phyloP scores from a whole-genome alignment of 768 basidiomycete species.

The Crucibulum laeve region DNA sequence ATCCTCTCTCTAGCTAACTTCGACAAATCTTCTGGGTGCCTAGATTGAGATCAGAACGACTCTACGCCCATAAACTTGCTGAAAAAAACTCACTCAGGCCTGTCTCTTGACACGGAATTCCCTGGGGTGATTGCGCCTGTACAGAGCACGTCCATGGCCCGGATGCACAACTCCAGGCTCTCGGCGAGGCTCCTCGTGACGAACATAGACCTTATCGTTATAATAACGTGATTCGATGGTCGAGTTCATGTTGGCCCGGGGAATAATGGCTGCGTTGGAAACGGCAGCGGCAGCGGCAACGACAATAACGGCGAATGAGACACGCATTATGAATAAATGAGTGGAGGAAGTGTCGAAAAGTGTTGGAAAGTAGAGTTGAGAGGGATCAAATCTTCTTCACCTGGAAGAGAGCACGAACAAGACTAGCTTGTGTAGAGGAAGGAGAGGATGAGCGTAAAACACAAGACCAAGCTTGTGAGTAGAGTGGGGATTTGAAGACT shows the following conservation, averaged over 20 bases:
- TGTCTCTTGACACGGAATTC: slow-evolving; percentile 10
- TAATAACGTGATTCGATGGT: slow-evolving; percentile 18
- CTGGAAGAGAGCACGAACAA: slow-evolving; percentile 15
- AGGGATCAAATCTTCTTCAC: slow-evolving; percentile 15
- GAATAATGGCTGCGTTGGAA: slow-evolving; percentile 21
- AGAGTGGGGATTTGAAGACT: slow-evolving; percentile 25
- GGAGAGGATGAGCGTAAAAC: slow-evolving; percentile 12
- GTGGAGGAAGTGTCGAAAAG: slow-evolving; percentile 1
- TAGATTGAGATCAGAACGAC: no score
- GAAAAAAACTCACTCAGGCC: no score
- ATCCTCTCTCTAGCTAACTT: no score
- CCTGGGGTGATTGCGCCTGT: slow-evolving; percentile 7
- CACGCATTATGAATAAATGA: slow-evolving; percentile 24
- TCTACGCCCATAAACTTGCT: no score
- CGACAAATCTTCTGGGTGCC: no score
- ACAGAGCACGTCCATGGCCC: not conserved
- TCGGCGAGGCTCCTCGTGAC: not conserved
- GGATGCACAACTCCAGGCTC: not conserved
- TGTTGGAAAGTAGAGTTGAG: slow-evolving; percentile 8
- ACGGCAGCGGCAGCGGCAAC: slow-evolving; percentile 17
- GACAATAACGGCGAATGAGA: slow-evolving; percentile 14
- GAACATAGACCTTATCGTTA: slow-evolving; percentile 13
- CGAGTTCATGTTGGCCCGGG: slow-evolving; percentile 16
- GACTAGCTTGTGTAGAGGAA: slow-evolving; percentile 4
- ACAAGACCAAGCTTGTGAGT: slow-evolving; percentile 31